Percentiles rank a stretch among this genome's conserved stretches.
phyloP scores from a whole-genome alignment of 768 basidiomycete species.

The Cyclocybe aegerita region DNA sequence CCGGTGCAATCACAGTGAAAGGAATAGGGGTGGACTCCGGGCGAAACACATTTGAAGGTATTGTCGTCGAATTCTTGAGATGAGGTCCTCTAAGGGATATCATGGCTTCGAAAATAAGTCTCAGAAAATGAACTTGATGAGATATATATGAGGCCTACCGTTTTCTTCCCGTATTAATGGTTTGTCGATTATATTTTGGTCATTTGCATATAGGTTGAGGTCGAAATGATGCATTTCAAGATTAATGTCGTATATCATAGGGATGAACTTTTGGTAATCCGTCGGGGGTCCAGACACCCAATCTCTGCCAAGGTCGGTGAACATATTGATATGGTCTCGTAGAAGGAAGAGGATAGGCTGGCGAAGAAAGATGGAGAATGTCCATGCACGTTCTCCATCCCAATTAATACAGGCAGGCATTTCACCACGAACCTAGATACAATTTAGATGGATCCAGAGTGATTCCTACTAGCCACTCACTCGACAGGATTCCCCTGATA shows the following conservation, averaged over 20 bases:
- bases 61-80: constrained; percentile 48
- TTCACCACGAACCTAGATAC: constrained; percentile 60
- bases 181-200: constrained; percentile 95
- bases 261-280: constrained; percentile 82
- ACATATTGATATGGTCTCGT: constrained; percentile 92
- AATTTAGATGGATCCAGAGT: constrained; percentile 6
- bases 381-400: constrained; percentile 82
- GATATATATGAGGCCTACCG: constrained; percentile 40
- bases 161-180: constrained; percentile 83
- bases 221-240: constrained; percentile 75
- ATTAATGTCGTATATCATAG: constrained; percentile 73
- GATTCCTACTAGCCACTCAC: constrained; percentile 38
- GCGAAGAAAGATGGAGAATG: constrained; percentile 66
- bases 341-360: constrained; percentile 77
- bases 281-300: constrained; percentile 84
- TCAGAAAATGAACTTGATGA: neutral
- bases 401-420: constrained; percentile 82
- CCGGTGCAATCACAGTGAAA: constrained; percentile 61
- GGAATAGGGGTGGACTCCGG: constrained; percentile 67
- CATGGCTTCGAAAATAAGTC: constrained; percentile 53
- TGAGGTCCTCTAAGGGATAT: constrained; percentile 62
- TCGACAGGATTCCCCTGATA: constrained; percentile 76
- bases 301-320: constrained; percentile 90
- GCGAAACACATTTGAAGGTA: constrained; percentile 72
- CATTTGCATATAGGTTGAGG: constrained; percentile 84